Evolutionary conservation across 208 protist genomes (phyloP).

Genomic region (Crithidia bombi): DNA sequence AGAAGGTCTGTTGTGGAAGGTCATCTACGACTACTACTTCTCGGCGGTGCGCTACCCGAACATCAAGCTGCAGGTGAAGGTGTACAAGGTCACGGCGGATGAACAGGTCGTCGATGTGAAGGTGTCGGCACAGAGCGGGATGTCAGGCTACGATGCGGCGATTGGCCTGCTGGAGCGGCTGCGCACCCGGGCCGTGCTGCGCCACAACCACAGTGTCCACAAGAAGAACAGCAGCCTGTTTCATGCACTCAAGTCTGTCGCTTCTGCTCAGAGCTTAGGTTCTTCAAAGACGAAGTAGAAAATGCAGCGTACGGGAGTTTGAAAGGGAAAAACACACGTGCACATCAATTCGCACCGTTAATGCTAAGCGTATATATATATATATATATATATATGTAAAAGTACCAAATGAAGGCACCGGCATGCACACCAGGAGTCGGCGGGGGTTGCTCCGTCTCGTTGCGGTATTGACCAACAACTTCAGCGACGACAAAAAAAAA

Average conservation of each 20-base stretch:
- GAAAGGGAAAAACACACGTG: neutral
- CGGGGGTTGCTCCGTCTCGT: no score
- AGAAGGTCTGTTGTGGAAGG: conserved; percentile 77
- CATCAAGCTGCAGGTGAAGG: conserved; percentile 83
- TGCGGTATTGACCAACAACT: no score
- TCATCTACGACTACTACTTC: conserved; percentile 81
- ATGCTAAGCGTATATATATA: neutral
- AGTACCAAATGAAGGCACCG: no score
- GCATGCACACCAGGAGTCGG: no score
- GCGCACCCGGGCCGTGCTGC: conserved; percentile 45
- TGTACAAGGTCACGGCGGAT: conserved; percentile 65
- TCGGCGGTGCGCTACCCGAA: conserved; percentile 69
- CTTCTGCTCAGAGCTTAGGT: neutral
- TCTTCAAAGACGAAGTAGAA: conserved; percentile 3
- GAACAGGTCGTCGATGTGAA: conserved; percentile 83
- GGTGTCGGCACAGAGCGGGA: conserved; percentile 75
- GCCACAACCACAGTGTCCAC: conserved; percentile 20
- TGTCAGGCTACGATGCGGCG: conserved; percentile 61
- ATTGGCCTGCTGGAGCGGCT: conserved; percentile 70
- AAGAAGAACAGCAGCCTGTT: conserved; percentile 19
- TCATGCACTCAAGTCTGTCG: conserved; percentile 4
- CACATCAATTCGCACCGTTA: neutral
- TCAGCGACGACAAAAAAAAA: no score
- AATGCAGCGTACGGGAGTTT: neutral
- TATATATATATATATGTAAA: neutral